Conservation (phyloP, 1,284 basidiomycete genomes). For the Boletus semigastroideus region DNA sequence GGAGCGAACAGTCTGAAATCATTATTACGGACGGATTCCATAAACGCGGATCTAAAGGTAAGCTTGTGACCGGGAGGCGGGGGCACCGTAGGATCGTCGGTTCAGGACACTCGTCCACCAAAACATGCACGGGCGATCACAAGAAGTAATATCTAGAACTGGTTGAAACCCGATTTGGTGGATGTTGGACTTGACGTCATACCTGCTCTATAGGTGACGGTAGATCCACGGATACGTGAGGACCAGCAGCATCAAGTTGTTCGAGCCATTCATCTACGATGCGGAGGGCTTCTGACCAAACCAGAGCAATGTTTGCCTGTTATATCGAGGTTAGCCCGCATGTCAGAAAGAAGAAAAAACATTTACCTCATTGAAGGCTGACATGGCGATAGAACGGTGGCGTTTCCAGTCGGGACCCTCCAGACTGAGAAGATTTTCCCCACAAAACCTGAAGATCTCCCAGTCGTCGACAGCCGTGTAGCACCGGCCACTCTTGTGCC, state of each 20-base stretch:
- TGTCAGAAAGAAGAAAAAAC: not conserved
- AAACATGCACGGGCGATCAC: slow-evolving; percentile 44
- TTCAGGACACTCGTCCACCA: slow-evolving; percentile 38
- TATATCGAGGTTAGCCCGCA: not conserved
- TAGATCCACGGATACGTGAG: slow-evolving; percentile 30
- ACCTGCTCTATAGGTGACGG: slow-evolving; percentile 33
- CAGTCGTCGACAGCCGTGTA: no score
- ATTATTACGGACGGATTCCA: slow-evolving; percentile 28
- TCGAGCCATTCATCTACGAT: slow-evolving; percentile 47
- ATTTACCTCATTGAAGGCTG: slow-evolving; percentile 30
- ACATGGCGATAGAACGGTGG: slow-evolving; percentile 26
- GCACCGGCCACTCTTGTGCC: no score
- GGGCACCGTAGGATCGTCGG: slow-evolving; percentile 23
- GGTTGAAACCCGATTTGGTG: not conserved
- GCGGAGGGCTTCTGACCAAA: slow-evolving; percentile 43
- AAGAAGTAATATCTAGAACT: slow-evolving; percentile 37
- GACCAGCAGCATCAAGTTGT: slow-evolving; percentile 31
- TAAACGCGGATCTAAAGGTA: slow-evolving; percentile 37
- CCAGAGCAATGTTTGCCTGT: slow-evolving; percentile 44
- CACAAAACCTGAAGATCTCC: slow-evolving; percentile 20
- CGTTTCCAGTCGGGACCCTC: slow-evolving; percentile 29
- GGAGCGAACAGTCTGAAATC: slow-evolving; percentile 35
- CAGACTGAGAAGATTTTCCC: slow-evolving; percentile 19
- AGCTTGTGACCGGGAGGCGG: slow-evolving; percentile 34
- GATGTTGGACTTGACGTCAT: not conserved